Evolutionary conservation across 441 rosid genomes (phyloP), one percentile per base, ranked within the genome.

Genomic region (Populus trichocarpa): DNA sequence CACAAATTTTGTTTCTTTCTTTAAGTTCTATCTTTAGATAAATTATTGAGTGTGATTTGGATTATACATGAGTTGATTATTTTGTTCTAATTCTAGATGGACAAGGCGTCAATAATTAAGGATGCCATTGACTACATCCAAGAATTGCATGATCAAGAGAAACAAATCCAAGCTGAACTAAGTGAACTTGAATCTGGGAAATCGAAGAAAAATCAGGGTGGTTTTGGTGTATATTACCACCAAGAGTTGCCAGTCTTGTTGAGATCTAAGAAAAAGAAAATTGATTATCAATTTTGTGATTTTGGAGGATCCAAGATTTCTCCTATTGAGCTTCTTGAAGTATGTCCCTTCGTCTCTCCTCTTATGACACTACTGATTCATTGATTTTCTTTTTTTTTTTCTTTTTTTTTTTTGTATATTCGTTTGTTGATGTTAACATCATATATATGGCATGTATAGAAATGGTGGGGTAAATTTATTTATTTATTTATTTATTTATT

Each of bases 41-140:
- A 16, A 11, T 68, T 71, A 23, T 69, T 46, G 14, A 23, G 40
- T 28, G 75, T 28, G 30, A 28, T 28, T 28, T 28, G 30, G 30
- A 28, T 0, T 28, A 3, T 0, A 2, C 30, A 57, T 68, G 22
- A 16, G 4, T 42, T 28, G 38, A 18, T 32, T 28, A 22, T 23
- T n/a, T 20, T 69, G 11, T 12, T 71, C 22, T n/a, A n/a, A n/a
- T 40, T 80, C 2, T 77, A 95, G 99, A 95, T 95, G 99, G 99
- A 95, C 80, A 96, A 93, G 88, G 99, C 99, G 23, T 96, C 99
- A n/a, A 96, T 93, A 81, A 86, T 96, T 77, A 96, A 91, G 78
- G 99, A 96, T 23, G 98, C 99, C 4, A 96, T 96, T 22, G 90
- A 88, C 71, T 93, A 96, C 81, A 93, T 96, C 59, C 88, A 93